Conservation (phyloP, 1,139 yeast species). For the Suhomyces atakaporum region DNA sequence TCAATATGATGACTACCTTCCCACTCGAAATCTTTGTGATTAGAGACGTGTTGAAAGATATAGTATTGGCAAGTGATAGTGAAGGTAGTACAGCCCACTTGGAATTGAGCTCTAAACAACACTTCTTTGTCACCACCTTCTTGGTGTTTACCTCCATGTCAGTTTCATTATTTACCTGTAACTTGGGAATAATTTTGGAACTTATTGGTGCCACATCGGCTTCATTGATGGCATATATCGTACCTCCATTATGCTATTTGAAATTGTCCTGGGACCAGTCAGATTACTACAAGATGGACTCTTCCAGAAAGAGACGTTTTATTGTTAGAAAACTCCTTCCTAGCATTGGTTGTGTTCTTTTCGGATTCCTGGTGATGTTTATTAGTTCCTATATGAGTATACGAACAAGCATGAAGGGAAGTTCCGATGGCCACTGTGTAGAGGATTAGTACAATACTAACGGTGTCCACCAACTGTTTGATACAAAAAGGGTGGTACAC, state of each 20-base stretch:
- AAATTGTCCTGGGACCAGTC: constrained; percentile 57
- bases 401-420: constrained; percentile 43
- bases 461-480: too few relatives aligned
- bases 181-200: constrained; percentile 85
- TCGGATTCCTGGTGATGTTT: constrained; percentile 78
- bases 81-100: constrained; percentile 36
- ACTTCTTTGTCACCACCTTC: constrained; percentile 65
- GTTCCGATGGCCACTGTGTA: constrained; percentile 39
- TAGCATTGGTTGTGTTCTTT: constrained; percentile 59
- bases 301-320: constrained; percentile 30
- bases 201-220: constrained; percentile 93
- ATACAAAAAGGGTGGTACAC: too few relatives aligned
- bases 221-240: constrained; percentile 85
- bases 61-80: constrained; percentile 39
- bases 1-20: constrained; percentile 91
- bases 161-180: constrained; percentile 79
- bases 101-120: constrained; percentile 50
- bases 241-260: constrained; percentile 83
- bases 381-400: constrained; percentile 78
- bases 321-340: constrained; percentile 45
- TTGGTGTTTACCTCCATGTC: constrained; percentile 72
- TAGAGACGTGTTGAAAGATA: constrained; percentile 77
- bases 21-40: constrained; percentile 91
- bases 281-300: constrained; percentile 40
- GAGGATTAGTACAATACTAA: too few relatives aligned